phyloP scores from a whole-genome alignment of 805 yeast species.

The Tetrapisispora phaffii region DNA sequence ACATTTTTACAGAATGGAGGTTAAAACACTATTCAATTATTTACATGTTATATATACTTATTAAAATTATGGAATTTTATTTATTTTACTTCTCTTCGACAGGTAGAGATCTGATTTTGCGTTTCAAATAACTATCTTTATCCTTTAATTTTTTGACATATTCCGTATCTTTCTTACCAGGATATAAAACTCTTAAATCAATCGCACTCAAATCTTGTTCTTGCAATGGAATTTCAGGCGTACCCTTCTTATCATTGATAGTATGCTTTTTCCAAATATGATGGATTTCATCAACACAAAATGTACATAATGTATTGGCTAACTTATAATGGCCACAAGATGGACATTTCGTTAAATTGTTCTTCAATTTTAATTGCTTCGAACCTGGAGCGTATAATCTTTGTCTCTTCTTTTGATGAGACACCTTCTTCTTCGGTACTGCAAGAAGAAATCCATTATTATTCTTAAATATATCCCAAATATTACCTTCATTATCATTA shows the following conservation, averaged over 20 bases:
- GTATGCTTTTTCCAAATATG: conserved; percentile 50
- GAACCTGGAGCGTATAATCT: conserved; percentile 74
- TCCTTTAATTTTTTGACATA: conserved; percentile 38
- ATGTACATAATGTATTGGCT: conserved; percentile 85
- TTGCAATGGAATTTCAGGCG: conserved; percentile 18
- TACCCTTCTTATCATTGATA: conserved; percentile 10
- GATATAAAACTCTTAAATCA: conserved; percentile 61
- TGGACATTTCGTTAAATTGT: conserved; percentile 82
- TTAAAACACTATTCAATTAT: background rate
- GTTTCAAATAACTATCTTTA: conserved; percentile 45
- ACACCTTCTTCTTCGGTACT: conserved; percentile 88
- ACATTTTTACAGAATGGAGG: background rate
- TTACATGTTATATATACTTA: background rate
- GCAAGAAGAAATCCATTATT: conserved; percentile 62
- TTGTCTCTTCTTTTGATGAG: conserved; percentile 77
- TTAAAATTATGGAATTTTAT: no score
- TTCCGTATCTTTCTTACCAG: conserved; percentile 52
- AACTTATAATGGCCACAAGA: conserved; percentile 90
- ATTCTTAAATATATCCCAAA: conserved; percentile 4
- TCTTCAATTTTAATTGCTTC: conserved; percentile 67
- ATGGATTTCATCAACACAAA: conserved; percentile 77
- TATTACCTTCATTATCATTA: background rate
- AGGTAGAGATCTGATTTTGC: conserved; percentile 48
- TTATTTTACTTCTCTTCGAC: conserved; percentile 30
- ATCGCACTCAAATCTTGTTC: conserved; percentile 37